These are phyloP conservation scores for Zalaria obscura DNA, from an alignment of 2,329 filamentous ascomycete genomes.

Conservation along the genomic window DNA sequence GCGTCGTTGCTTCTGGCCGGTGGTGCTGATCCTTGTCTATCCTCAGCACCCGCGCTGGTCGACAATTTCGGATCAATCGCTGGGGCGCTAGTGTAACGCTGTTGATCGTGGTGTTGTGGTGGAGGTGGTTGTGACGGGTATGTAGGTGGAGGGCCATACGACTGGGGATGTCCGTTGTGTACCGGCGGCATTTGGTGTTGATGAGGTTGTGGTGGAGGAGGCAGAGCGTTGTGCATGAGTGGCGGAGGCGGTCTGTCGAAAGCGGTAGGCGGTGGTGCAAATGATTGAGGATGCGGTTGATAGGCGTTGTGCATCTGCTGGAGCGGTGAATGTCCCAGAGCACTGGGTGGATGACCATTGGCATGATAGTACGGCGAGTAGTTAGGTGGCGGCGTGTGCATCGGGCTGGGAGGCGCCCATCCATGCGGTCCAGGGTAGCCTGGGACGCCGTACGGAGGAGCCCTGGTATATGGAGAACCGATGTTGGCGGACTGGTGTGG, in stretches of 20 bases:
- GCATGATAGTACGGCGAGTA: constrained; percentile 21
- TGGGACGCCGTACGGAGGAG: constrained; percentile 22
- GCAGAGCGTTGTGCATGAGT: constrained; percentile 19
- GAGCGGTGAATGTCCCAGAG: constrained; percentile 8
- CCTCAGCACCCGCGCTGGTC: neutral
- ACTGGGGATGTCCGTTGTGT: constrained; percentile 12
- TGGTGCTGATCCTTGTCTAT: constrained; percentile 1
- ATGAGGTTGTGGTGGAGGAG: constrained; percentile 17
- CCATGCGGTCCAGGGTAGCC: constrained; percentile 24
- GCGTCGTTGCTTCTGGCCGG: constrained; percentile 3
- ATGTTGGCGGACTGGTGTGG: constrained; percentile 41
- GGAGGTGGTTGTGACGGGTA: neutral
- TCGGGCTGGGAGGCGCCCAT: constrained; percentile 28
- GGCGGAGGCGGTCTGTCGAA: constrained; percentile 26
- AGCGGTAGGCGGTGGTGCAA: constrained; percentile 14
- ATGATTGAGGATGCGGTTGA: constrained; percentile 4
- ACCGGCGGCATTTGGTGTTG: constrained; percentile 12
- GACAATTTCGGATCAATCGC: neutral
- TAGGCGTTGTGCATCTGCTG: constrained; percentile 21
- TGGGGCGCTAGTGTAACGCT: constrained; percentile 5
- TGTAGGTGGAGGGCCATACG: constrained; percentile 1
- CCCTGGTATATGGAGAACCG: constrained; percentile 32
- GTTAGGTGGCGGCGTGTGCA: constrained; percentile 23
- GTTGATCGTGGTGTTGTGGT: constrained; percentile 15
- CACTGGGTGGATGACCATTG: constrained; percentile 9